phyloP scores from a whole-genome alignment of 768 basidiomycete genomes.

The Xanthoconium stramineum region DNA sequence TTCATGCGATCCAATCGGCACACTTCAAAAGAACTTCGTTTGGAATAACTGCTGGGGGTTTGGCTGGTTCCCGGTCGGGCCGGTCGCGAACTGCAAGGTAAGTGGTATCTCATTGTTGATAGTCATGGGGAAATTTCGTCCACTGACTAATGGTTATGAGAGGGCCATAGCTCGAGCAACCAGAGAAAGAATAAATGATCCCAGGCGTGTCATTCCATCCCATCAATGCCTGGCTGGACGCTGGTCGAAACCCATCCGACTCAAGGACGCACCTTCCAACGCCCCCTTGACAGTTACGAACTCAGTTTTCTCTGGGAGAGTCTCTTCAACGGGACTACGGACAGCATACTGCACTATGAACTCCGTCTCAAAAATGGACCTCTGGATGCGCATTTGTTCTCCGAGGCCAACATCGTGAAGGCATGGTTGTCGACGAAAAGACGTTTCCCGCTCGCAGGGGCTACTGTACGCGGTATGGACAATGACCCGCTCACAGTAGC shows the following conservation, averaged over 20 bases:
- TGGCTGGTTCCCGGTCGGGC: too few species aligned
- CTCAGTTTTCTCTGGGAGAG: slow-evolving; percentile 41
- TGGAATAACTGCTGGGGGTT: too few species aligned
- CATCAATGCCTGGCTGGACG: slow-evolving; percentile 11
- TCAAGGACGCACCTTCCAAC: slow-evolving; percentile 18
- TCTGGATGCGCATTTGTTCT: slow-evolving; percentile 23
- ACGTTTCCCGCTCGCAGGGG: slow-evolving; percentile 48
- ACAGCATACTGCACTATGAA: slow-evolving; percentile 35
- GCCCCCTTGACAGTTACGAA: slow-evolving; percentile 41
- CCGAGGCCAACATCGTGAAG: slow-evolving; percentile 33
- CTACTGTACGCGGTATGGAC: slow-evolving; percentile 29
- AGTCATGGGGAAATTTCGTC: too few species aligned
- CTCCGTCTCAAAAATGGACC: slow-evolving; percentile 26
- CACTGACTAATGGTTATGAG: too few species aligned
- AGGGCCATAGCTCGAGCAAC: too few species aligned
- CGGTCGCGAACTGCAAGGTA: too few species aligned
- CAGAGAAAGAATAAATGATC: too few species aligned
- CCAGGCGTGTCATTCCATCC: neutral
- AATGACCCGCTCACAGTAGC: neutral
- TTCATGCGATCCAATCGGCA: too few species aligned
- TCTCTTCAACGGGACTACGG: slow-evolving; percentile 42
- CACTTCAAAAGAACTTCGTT: too few species aligned
- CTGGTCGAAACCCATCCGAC: slow-evolving; percentile 1
- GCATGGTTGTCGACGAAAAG: slow-evolving; percentile 50
- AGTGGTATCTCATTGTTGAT: too few species aligned